phyloP scores from a whole-genome alignment of 1,139 yeast species.

The Trichomonascaceae sp. region DNA sequence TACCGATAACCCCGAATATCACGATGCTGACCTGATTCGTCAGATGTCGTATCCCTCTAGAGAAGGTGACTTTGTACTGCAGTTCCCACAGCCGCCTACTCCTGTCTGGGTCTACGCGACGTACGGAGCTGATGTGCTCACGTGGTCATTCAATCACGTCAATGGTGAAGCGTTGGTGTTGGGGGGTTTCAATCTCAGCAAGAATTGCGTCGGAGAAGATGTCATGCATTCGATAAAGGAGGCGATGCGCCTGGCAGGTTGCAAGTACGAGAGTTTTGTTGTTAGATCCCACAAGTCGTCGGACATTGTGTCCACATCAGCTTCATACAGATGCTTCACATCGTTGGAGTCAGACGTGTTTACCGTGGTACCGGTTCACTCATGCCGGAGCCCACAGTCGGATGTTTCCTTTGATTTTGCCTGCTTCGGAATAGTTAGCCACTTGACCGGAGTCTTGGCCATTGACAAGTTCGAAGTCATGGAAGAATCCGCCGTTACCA shows the following conservation, averaged over 20 bases:
- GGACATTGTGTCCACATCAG: too few species aligned
- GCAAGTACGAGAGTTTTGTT: too few species aligned
- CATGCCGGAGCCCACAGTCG: too few species aligned
- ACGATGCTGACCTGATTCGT: conserved; percentile 12
- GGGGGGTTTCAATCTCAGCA: neutral
- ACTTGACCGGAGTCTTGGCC: too few species aligned
- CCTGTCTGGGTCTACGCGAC: neutral
- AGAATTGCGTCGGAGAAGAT: neutral
- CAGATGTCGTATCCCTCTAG: neutral
- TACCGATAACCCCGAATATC: conserved; percentile 17
- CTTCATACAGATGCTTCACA: neutral
- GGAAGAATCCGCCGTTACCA: too few species aligned
- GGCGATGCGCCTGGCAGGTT: neutral
- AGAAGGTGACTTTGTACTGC: neutral
- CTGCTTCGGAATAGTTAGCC: too few species aligned
- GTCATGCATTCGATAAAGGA: neutral
- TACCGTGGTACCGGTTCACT: too few species aligned
- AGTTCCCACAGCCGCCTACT: neutral
- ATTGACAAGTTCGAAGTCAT: too few species aligned
- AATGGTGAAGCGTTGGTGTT: neutral
- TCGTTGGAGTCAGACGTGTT: neutral
- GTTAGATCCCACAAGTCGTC: neutral
- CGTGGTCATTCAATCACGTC: neutral
- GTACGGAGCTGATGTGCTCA: neutral
- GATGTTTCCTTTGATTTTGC: too few species aligned